phyloP scores from a whole-genome alignment of 371 early-diverging fungal genomes.

The Fennellomyces sp. region DNA sequence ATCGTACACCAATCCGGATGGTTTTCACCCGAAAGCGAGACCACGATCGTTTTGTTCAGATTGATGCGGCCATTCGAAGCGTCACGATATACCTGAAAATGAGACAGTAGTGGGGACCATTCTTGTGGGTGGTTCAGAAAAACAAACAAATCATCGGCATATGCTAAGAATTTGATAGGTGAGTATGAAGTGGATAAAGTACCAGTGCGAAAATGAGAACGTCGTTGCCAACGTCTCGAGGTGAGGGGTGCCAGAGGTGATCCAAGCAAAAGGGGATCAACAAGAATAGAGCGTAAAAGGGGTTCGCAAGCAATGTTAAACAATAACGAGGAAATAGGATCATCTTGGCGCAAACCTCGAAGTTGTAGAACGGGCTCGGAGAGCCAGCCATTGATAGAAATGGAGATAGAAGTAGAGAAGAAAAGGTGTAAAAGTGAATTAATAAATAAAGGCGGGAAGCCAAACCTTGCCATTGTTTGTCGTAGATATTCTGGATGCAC shows the following conservation, averaged over 20 bases:
- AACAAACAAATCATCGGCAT: conserved; percentile 14
- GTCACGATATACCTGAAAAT: background rate
- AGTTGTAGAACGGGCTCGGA: no score
- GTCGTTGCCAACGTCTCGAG: no score
- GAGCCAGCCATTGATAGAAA: no score
- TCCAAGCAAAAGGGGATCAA: background rate
- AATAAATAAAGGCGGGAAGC: no score
- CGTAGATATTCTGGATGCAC: no score
- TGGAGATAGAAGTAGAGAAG: no score
- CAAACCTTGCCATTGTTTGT: no score
- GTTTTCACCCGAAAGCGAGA: conserved; percentile 1
- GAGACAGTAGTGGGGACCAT: background rate
- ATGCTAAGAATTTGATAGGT: background rate
- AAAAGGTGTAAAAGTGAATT: no score
- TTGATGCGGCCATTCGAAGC: conserved; percentile 13
- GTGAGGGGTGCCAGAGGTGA: background rate
- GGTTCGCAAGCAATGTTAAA: conserved; percentile 26
- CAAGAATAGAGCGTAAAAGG: conserved; percentile 8
- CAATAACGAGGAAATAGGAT: conserved; percentile 18
- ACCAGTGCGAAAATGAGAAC: background rate
- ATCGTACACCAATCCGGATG: no score
- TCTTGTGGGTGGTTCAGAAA: background rate
- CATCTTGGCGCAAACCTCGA: conserved; percentile 18
- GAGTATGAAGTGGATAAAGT: no score
- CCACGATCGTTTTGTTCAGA: background rate